Evolutionary conservation across 106 monocot species (phyloP).

Genomic region (Narthecium ossifragum): DNA sequence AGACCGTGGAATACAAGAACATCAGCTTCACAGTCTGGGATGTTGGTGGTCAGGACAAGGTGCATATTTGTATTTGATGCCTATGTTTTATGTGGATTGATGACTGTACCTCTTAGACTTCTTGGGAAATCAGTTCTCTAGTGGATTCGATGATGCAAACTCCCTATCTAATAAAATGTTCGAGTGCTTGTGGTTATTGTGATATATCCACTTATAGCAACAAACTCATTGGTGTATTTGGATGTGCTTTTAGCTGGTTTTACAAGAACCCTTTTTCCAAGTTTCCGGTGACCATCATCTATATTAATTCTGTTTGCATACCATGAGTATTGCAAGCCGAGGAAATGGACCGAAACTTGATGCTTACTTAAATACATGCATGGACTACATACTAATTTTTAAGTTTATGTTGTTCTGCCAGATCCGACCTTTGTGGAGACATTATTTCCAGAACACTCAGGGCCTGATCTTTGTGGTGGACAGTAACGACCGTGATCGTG

Average conservation of each 20-base stretch:
- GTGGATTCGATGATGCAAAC: neutral
- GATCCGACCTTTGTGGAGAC: slow-evolving; percentile 5
- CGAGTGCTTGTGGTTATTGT: neutral
- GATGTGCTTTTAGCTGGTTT: no score
- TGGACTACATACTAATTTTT: no score
- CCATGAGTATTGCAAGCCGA: no score
- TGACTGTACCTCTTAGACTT: neutral
- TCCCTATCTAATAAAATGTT: no score
- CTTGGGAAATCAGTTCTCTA: neutral
- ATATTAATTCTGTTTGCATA: no score
- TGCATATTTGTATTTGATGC: neutral
- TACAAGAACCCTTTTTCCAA: no score
- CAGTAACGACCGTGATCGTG: neutral
- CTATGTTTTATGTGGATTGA: neutral
- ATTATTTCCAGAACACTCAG: slow-evolving; percentile 1
- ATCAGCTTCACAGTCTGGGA: slow-evolving; percentile 7
- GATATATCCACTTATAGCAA: no score
- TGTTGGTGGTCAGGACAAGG: slow-evolving; percentile 9
- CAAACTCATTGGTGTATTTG: no score
- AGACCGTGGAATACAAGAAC: slow-evolving; percentile 6
- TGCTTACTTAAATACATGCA: no score
- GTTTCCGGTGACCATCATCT: no score
- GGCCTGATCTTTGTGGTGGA: neutral
- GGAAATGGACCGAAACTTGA: no score
- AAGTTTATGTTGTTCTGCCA: no score